Evolutionary conservation across 2,329 filamentous ascomycete species (phyloP).

Genomic region (Aspergillus cejpii): DNA sequence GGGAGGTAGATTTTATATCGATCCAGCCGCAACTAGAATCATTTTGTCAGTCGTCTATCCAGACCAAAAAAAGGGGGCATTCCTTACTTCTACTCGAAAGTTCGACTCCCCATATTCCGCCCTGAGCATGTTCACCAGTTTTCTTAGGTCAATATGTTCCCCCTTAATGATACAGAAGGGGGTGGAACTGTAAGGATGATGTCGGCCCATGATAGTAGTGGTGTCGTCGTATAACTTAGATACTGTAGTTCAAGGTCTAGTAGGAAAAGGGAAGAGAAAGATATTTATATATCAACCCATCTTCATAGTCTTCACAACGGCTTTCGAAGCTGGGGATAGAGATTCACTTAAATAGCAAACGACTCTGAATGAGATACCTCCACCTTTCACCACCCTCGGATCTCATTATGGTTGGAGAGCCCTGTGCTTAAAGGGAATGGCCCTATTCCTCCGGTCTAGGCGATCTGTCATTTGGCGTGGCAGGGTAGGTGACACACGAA

Average conservation of each 20-base stretch:
- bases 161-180: slow-evolving; percentile 7
- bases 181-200: background rate
- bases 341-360: too few relatives aligned
- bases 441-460: too few relatives aligned
- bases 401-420: too few relatives aligned
- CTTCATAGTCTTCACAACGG: too few relatives aligned
- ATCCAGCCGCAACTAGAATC: slow-evolving; percentile 7
- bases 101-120: slow-evolving; percentile 6
- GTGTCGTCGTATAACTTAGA: too few relatives aligned
- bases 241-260: too few relatives aligned
- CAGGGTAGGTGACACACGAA: background rate
- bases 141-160: slow-evolving; percentile 2
- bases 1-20: slow-evolving; percentile 8
- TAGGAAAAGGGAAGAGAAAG: background rate
- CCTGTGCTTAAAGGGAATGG: too few relatives aligned
- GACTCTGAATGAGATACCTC: too few relatives aligned
- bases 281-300: too few relatives aligned
- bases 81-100: slow-evolving; percentile 6
- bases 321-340: too few relatives aligned
- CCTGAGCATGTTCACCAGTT: slow-evolving; percentile 4
- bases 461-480: background rate
- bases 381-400: too few relatives aligned
- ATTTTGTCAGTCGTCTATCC: background rate
- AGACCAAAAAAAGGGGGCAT: too few relatives aligned
- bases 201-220: background rate